These are phyloP conservation scores for Leccinum subrobustum DNA, from an alignment of 1,284 basidiomycete genomes.

Conservation along the genomic window DNA sequence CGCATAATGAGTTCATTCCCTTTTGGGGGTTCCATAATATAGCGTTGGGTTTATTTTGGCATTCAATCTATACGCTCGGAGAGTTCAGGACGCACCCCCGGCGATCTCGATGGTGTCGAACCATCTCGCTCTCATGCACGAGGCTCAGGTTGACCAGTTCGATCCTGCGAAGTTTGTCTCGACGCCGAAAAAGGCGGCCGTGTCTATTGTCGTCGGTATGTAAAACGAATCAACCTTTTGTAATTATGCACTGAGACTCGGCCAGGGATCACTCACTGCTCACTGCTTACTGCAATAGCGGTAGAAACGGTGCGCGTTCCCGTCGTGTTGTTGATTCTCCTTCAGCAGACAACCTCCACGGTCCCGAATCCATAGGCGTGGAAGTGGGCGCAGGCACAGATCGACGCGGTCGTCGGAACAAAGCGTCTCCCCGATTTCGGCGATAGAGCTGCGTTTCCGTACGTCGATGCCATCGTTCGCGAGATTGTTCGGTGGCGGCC, in stretches of 20 bases:
- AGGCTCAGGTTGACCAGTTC: neutral
- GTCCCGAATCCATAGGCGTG: neutral
- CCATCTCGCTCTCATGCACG: neutral
- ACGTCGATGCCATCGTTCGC: constrained; percentile 37
- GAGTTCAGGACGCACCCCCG: neutral
- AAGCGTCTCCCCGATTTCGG: constrained; percentile 38
- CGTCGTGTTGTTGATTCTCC: neutral
- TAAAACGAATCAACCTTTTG: neutral
- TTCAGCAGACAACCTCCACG: neutral
- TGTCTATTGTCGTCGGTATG: neutral
- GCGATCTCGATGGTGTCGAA: neutral
- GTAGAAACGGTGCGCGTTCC: neutral
- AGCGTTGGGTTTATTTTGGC: neutral
- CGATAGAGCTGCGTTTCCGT: constrained; percentile 38
- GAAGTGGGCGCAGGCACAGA: neutral
- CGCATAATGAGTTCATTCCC: too few relatives aligned
- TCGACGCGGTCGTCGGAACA: constrained; percentile 15
- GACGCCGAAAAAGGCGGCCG: neutral
- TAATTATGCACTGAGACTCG: neutral
- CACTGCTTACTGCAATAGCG: neutral
- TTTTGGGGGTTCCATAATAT: neutral
- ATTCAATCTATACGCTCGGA: neutral
- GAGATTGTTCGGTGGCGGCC: constrained; percentile 35
- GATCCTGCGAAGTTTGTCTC: neutral
- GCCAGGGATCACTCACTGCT: neutral